phyloP scores from a whole-genome alignment of 2,329 filamentous ascomycete species.

The Endothia cerciana region DNA sequence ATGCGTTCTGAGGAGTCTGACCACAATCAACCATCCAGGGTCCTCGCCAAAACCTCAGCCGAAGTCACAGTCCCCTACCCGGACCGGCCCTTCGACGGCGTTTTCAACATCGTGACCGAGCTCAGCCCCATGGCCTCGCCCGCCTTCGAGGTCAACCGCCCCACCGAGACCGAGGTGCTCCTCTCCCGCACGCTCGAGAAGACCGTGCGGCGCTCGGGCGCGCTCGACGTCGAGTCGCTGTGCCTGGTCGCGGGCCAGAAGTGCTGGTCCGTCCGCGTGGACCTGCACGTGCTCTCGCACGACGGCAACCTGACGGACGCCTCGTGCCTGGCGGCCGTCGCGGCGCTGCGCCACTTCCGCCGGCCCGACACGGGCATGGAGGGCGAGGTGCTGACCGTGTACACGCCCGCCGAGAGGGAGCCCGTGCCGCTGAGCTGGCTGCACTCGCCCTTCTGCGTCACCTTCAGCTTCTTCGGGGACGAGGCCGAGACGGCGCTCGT shows the following conservation, averaged over 20 bases:
- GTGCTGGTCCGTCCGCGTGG: conserved; percentile 88
- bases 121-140: conserved; percentile 91
- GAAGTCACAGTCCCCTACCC: conserved; percentile 84
- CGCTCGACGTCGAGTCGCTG: conserved; percentile 92
- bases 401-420: conserved; percentile 82
- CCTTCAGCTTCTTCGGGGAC: conserved; percentile 81
- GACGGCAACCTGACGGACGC: conserved; percentile 90
- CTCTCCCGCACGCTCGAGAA: conserved; percentile 91
- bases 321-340: conserved; percentile 83
- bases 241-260: conserved; percentile 90
- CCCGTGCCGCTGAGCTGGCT: conserved; percentile 89
- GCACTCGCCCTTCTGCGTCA: conserved; percentile 89
- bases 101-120: conserved; percentile 91
- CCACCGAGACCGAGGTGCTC: conserved; percentile 81
- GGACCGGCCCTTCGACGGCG: conserved; percentile 91
- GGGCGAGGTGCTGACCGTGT: conserved; percentile 82
- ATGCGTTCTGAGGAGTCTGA: conserved; percentile 15
- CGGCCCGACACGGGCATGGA: conserved; percentile 87
- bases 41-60: conserved; percentile 83
- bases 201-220: conserved; percentile 87
- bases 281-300: conserved; percentile 88
- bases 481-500: conserved; percentile 71
- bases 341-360: conserved; percentile 87
- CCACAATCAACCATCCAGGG: conserved; percentile 52
- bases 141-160: conserved; percentile 83